Percentiles rank a stretch among this genome's conserved stretches.
Evolutionary conservation across 768 basidiomycete genomes (phyloP).

Genomic region (Termitomyces sp.): DNA sequence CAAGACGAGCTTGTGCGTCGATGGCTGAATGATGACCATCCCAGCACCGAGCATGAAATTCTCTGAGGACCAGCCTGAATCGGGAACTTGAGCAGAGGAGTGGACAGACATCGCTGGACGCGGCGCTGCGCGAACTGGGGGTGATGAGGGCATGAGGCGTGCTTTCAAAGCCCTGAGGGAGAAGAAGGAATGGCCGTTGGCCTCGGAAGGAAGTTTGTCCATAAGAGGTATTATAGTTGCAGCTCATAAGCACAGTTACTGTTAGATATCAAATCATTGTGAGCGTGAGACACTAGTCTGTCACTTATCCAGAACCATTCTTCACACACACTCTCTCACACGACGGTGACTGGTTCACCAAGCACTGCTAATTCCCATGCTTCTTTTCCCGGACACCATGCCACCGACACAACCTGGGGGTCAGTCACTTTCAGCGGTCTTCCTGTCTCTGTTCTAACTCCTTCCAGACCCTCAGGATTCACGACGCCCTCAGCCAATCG

Average conservation of each 20-base stretch:
- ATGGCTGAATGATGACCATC: slow-evolving; percentile 60
- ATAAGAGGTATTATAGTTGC: not conserved
- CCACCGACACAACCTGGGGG: slow-evolving; percentile 12
- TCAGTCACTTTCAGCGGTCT: not conserved
- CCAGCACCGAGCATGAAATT: slow-evolving; percentile 59
- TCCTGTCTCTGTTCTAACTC: not conserved
- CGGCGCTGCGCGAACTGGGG: not conserved
- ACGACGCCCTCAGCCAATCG: slow-evolving; percentile 61
- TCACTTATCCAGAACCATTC: not conserved
- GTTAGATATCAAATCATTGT: not conserved
- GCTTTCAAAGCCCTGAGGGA: not conserved
- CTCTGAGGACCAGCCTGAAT: slow-evolving; percentile 39
- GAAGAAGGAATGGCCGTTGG: not conserved
- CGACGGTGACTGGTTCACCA: not conserved
- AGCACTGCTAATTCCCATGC: not conserved
- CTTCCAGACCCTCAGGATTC: slow-evolving; percentile 50
- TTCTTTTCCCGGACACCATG: not conserved
- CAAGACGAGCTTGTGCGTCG: too few species aligned
- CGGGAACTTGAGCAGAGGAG: slow-evolving; percentile 37
- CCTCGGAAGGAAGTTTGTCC: not conserved
- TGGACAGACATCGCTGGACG: not conserved
- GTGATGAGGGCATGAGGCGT: not conserved
- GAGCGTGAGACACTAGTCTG: not conserved
- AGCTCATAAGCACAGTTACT: not conserved
- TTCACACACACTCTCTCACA: not conserved